Conservation (phyloP, 805 yeast species). For the Kockiozyma suomiensis region DNA sequence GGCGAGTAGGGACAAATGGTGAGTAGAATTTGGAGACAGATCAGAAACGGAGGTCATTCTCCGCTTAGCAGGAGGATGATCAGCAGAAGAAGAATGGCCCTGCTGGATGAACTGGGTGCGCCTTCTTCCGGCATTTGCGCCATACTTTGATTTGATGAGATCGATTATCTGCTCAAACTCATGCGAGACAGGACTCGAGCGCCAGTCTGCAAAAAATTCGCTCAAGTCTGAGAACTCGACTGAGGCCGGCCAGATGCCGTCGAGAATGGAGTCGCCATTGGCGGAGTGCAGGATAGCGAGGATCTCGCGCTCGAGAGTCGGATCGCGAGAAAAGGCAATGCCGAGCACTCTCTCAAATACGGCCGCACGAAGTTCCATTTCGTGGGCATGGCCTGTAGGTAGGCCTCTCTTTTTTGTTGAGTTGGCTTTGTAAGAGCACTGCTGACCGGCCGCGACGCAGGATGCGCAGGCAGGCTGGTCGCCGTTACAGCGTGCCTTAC, state of each 20-base stretch:
- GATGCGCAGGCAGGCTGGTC: constrained; percentile 13
- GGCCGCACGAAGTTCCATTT: constrained; percentile 24
- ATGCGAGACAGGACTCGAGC: not conserved
- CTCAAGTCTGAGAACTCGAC: not conserved
- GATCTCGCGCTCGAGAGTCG: constrained; percentile 6
- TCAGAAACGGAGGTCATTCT: not conserved
- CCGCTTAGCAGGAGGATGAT: not conserved
- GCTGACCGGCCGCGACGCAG: constrained; percentile 13
- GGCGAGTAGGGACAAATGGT: constrained; percentile 9
- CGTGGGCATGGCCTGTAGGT: constrained; percentile 29
- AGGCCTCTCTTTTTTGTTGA: constrained; percentile 22
- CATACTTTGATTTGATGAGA: constrained; percentile 4
- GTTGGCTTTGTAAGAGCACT: constrained; percentile 13
- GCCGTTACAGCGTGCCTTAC: constrained; percentile 25
- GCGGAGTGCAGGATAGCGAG: constrained; percentile 1
- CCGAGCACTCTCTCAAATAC: constrained; percentile 14
- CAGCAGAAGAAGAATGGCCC: not conserved
- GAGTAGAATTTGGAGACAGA: not conserved
- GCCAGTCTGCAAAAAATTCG: constrained; percentile 10
- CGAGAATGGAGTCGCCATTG: not conserved
- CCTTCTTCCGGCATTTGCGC: constrained; percentile 17
- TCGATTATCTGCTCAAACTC: constrained; percentile 15
- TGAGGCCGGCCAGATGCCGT: constrained; percentile 7
- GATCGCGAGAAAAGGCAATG: constrained; percentile 4
- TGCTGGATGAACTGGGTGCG: constrained; percentile 9